phyloP scores from a whole-genome alignment of 345 rosid species.

The Tarenaya hassleriana region DNA sequence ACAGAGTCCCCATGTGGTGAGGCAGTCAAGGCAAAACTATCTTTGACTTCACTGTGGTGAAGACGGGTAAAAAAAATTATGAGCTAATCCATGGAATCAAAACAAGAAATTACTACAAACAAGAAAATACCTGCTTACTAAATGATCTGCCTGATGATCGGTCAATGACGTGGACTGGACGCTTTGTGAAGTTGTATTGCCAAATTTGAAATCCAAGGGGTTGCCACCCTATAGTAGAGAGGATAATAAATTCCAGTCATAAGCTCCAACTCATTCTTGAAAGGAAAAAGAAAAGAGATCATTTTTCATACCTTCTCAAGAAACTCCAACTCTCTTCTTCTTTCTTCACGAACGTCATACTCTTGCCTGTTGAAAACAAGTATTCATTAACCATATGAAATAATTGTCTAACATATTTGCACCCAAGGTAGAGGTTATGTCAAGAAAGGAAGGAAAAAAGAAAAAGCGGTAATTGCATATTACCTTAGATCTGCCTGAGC shows the following conservation, averaged over 20 bases:
- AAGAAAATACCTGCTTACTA: constrained; percentile 65
- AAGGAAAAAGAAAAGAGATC: constrained; percentile 20
- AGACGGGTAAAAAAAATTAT: constrained; percentile 22
- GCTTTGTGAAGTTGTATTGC: constrained; percentile 64
- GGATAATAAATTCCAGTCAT: constrained; percentile 14
- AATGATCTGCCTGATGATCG: constrained; percentile 74
- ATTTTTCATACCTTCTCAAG: constrained; percentile 80
- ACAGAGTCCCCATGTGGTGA: constrained; percentile 95
- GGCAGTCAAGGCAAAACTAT: constrained; percentile 85
- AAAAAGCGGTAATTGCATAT: constrained; percentile 11
- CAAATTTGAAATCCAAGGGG: constrained; percentile 94
- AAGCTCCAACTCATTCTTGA: constrained; percentile 5
- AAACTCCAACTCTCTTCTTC: constrained; percentile 90
- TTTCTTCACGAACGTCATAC: constrained; percentile 96
- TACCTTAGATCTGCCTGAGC: constrained; percentile 97
- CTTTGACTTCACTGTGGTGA: constrained; percentile 80
- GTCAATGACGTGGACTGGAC: constrained; percentile 91
- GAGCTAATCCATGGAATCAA: constrained; percentile 21
- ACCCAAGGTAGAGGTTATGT: not conserved
- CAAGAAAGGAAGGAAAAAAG: constrained; percentile 3
- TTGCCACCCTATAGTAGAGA: constrained; percentile 78
- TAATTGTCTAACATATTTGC: not conserved
- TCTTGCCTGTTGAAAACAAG: constrained; percentile 69
- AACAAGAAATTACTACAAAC: constrained; percentile 15
- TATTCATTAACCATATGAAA: constrained; percentile 14